Percentiles rank a stretch among this genome's conserved stretches.
Conservation (phyloP, 164 flowering plant species). For the Tetracentron sinense region DNA sequence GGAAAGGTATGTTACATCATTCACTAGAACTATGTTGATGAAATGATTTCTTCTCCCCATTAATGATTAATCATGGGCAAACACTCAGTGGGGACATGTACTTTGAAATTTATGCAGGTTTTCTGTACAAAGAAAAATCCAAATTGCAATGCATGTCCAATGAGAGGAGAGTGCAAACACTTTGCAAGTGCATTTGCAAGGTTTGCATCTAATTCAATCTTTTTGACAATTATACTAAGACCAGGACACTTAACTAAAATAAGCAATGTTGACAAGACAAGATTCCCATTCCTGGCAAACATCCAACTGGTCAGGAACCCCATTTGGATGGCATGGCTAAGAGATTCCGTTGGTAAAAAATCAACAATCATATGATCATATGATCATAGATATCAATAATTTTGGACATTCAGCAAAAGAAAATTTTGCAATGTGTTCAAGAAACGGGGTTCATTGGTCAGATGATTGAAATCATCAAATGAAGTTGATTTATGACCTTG, state of each 20-base stretch:
- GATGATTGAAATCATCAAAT: neutral
- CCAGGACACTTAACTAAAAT: neutral
- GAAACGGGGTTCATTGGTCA: neutral
- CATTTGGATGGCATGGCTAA: no score
- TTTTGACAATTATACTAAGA: neutral
- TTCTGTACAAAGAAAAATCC: conserved; percentile 85
- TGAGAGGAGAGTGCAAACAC: conserved; percentile 84
- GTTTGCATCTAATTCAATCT: conserved; percentile 26
- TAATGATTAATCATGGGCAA: neutral
- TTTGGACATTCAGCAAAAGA: no score
- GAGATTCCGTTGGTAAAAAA: no score
- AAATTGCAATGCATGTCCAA: conserved; percentile 83
- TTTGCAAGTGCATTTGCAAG: conserved; percentile 83
- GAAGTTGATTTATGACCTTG: neutral
- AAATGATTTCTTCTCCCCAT: neutral
- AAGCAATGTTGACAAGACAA: no score
- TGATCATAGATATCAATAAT: no score
- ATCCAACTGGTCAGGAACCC: neutral
- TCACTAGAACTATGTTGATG: neutral
- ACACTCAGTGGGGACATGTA: neutral
- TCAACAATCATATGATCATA: no score
- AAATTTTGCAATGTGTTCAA: no score
- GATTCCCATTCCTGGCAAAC: no score
- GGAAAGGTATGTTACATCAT: conserved; percentile 60
- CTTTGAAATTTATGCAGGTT: conserved; percentile 43